Percentiles rank a stretch among this genome's conserved stretches.
Evolutionary conservation across 768 basidiomycete genomes (phyloP).

Genomic region (Phlebiopsis flavidoalba): DNA sequence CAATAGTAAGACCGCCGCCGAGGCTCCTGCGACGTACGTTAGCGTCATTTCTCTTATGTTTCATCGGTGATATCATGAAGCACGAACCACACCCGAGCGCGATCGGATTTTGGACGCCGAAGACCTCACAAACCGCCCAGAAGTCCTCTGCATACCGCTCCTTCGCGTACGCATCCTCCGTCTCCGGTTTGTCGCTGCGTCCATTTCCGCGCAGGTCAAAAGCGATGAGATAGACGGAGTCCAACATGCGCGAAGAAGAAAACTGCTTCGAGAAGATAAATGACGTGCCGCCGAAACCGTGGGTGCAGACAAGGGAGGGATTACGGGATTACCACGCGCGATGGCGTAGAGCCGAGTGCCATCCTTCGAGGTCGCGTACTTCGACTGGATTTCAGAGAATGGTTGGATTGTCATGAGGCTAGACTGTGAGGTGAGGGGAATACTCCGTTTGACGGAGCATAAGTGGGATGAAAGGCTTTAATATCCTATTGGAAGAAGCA

Average conservation of each 20-base stretch:
- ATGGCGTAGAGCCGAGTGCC: slow-evolving; percentile 37
- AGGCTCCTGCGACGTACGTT: not conserved
- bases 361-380: slow-evolving; percentile 29
- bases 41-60: not conserved
- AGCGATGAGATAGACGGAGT: slow-evolving; percentile 26
- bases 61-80: not conserved
- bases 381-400: not conserved
- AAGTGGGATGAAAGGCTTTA: not conserved
- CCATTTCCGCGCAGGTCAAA: slow-evolving; percentile 30
- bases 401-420: not conserved
- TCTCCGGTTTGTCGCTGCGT: slow-evolving; percentile 21
- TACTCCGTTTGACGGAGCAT: not conserved
- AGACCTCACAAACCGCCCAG: slow-evolving; percentile 22
- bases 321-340: slow-evolving; percentile 33
- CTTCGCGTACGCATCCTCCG: slow-evolving; percentile 18
- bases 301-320: slow-evolving; percentile 36
- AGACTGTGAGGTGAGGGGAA: not conserved
- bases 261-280: slow-evolving; percentile 35
- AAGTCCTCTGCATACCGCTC: slow-evolving; percentile 26
- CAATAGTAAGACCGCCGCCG: not conserved
- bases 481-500: not conserved
- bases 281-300: slow-evolving; percentile 34
- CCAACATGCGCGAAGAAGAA: slow-evolving; percentile 24
- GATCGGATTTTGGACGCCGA: slow-evolving; percentile 17
- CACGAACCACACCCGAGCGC: slow-evolving; percentile 21